These are phyloP conservation scores for Phenoliferia sp. DNA, from an alignment of 1,284 basidiomycete genomes.

Conservation along the genomic window DNA sequence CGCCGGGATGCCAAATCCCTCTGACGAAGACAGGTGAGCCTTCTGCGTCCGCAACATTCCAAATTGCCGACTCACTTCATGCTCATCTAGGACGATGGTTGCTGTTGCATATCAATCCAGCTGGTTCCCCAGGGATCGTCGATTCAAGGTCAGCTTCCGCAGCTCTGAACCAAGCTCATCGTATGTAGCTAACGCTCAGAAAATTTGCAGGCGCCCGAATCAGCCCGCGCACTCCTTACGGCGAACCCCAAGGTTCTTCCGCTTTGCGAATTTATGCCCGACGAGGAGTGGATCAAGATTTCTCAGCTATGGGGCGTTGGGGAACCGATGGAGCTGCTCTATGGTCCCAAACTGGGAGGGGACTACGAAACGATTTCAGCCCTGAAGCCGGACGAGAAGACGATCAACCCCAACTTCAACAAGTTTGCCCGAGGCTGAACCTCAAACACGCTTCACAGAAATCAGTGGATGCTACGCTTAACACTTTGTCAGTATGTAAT, in stretches of 20 bases:
- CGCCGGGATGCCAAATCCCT: conserved; percentile 16
- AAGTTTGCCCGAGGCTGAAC: neutral
- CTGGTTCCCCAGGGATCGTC: neutral
- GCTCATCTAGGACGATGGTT: conserved; percentile 11
- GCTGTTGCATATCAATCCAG: conserved; percentile 8
- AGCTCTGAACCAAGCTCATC: neutral
- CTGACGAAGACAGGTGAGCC: conserved; percentile 2
- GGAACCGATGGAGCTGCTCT: conserved; percentile 3
- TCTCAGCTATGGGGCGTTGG: conserved; percentile 1
- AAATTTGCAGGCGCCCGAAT: conserved; percentile 6
- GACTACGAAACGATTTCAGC: neutral
- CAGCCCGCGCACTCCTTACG: conserved; percentile 3
- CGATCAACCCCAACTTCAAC: neutral
- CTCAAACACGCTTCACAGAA: too few species aligned
- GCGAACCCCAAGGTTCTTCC: neutral
- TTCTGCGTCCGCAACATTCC: neutral
- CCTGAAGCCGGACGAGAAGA: neutral
- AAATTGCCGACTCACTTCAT: neutral
- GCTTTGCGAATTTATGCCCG: conserved; percentile 1
- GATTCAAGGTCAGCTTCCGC: neutral
- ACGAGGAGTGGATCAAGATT: conserved; percentile 5
- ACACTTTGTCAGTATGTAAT: too few species aligned
- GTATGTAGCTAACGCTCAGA: neutral
- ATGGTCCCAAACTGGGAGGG: neutral
- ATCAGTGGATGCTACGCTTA: too few species aligned